Evolutionary conservation across 2,329 filamentous ascomycete species (phyloP).

Genomic region (Myriosclerotinia curreyana): DNA sequence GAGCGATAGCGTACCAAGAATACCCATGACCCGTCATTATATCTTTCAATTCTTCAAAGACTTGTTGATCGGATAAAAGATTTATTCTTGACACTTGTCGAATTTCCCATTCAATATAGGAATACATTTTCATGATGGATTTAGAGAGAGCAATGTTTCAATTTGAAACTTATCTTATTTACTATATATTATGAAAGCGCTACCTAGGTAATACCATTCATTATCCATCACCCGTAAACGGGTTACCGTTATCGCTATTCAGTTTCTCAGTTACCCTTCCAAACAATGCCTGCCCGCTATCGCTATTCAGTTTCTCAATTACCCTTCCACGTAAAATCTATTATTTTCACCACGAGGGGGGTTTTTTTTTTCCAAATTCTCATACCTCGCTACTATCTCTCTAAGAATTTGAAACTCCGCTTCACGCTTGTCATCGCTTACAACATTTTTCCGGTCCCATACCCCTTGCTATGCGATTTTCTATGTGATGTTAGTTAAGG

Average conservation of each 20-base stretch:
- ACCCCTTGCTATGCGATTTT: no score
- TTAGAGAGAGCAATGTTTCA: background rate
- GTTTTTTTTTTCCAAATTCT: no score
- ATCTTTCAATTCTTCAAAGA: slow-evolving; percentile 19
- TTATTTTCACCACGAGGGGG: no score
- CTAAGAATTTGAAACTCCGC: no score
- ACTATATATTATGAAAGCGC: background rate
- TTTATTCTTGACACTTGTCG: slow-evolving; percentile 18
- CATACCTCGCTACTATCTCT: no score
- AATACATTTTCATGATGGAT: background rate
- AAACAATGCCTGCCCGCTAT: no score
- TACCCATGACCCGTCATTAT: slow-evolving; percentile 22
- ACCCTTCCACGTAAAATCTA: no score
- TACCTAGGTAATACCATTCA: background rate
- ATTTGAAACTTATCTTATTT: background rate
- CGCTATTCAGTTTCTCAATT: no score
- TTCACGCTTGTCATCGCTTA: no score
- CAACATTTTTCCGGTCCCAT: no score
- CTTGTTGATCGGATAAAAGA: slow-evolving; percentile 20
- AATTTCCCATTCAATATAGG: slow-evolving; percentile 19
- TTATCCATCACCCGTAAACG: background rate
- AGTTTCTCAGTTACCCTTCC: background rate
- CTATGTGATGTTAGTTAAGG: no score
- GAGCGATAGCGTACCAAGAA: slow-evolving; percentile 23
- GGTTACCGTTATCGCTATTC: background rate